These are phyloP conservation scores for Kregervanrija delftensis DNA, from an alignment of 805 yeast genomes.

Conservation along the genomic window DNA sequence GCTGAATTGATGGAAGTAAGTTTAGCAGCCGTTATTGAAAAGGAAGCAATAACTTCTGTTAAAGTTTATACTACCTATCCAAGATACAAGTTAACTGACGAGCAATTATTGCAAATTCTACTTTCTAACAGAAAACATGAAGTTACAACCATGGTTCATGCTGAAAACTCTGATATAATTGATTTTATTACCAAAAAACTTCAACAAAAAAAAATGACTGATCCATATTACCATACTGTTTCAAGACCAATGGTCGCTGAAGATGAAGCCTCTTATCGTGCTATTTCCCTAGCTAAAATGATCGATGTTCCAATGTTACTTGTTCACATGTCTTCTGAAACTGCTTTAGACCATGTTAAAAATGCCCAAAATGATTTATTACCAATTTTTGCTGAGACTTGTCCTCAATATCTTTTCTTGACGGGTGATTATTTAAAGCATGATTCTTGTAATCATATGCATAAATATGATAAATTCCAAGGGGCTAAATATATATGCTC, in stretches of 20 bases:
- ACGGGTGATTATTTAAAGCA: conserved; percentile 30
- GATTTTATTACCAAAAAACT: conserved; percentile 24
- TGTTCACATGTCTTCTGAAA: conserved; percentile 39
- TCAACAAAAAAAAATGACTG: conserved; percentile 28
- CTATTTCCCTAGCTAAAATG: conserved; percentile 33
- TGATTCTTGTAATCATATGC: conserved; percentile 12
- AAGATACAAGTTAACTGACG: conserved; percentile 31
- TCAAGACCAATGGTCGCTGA: conserved; percentile 39
- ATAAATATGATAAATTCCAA: conserved; percentile 30
- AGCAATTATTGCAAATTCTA: conserved; percentile 31
- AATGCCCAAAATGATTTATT: conserved; percentile 33
- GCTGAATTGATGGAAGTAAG: conserved; percentile 13
- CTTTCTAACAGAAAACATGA: conserved; percentile 31
- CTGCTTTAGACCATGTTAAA: conserved; percentile 33
- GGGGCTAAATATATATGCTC: conserved; percentile 44
- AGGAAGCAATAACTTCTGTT: conserved; percentile 31
- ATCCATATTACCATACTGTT: conserved; percentile 37
- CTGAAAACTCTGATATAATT: conserved; percentile 42
- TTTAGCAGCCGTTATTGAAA: conserved; percentile 26
- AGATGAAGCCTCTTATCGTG: conserved; percentile 42
- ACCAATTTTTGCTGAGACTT: conserved; percentile 41
- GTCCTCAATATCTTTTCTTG: conserved; percentile 41
- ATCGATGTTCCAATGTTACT: conserved; percentile 40
- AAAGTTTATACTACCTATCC: conserved; percentile 41
- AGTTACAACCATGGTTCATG: conserved; percentile 44